Conservation (phyloP, 768 basidiomycete genomes). For the Guyanaporus albipodus region DNA sequence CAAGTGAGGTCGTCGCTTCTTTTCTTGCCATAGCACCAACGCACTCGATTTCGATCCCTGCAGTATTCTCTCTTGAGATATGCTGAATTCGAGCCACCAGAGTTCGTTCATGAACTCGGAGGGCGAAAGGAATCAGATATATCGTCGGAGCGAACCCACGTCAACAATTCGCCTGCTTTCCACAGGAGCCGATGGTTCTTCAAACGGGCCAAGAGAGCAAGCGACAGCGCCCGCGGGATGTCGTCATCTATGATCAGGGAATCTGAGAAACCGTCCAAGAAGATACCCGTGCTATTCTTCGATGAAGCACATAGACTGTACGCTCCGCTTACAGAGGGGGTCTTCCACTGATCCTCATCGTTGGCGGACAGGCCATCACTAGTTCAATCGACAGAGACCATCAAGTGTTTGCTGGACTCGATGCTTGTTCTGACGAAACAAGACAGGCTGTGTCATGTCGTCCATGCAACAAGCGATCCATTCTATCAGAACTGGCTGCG, state of each 20-base stretch:
- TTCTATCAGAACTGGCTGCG: constrained; percentile 84
- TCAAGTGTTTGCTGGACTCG: constrained; percentile 82
- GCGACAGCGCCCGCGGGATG: constrained; percentile 30
- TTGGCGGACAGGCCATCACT: constrained; percentile 54
- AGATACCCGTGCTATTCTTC: constrained; percentile 76
- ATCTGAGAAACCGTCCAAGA: constrained; percentile 47
- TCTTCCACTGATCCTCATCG: not conserved
- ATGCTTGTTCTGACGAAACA: constrained; percentile 88
- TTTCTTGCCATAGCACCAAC: not conserved
- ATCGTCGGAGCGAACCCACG: constrained; percentile 43
- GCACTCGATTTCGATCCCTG: not conserved
- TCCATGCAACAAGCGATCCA: constrained; percentile 79
- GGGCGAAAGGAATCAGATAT: constrained; percentile 29
- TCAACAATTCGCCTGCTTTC: constrained; percentile 31
- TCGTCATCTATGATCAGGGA: constrained; percentile 31
- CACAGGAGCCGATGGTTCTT: constrained; percentile 29
- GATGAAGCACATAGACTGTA: constrained; percentile 86
- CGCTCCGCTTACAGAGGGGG: constrained; percentile 16
- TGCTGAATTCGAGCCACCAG: constrained; percentile 58
- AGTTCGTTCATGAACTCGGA: constrained; percentile 24
- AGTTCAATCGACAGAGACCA: constrained; percentile 72
- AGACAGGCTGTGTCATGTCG: constrained; percentile 78
- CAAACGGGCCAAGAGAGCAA: constrained; percentile 24
- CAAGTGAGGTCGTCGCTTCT: constrained; percentile 43
- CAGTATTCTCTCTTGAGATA: constrained; percentile 70